Conservation (phyloP, 192 early-diverging fungal genomes). For the Phycomyces blakesleeanus region DNA sequence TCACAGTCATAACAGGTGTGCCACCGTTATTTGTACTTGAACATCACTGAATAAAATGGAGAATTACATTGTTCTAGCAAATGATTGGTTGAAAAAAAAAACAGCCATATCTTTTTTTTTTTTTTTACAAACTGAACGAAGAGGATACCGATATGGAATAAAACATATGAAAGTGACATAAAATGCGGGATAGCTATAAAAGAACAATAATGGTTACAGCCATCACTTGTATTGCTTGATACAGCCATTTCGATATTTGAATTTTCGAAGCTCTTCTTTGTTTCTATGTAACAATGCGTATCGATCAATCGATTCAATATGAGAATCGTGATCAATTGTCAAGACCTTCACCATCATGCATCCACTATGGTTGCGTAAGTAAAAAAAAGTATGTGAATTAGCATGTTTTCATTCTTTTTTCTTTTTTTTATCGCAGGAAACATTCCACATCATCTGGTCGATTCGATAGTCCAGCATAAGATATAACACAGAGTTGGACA, state of each 20-base stretch:
- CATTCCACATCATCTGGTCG: constrained; percentile 3
- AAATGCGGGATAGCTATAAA: too few species aligned
- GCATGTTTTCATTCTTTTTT: neutral
- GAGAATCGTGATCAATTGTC: neutral
- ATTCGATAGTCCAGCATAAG: constrained; percentile 1
- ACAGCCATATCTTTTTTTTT: too few species aligned
- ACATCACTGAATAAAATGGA: too few species aligned
- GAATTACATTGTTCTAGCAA: too few species aligned
- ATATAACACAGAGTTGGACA: constrained; percentile 1
- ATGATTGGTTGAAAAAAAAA: too few species aligned
- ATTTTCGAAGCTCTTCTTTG: neutral
- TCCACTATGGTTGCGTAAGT: neutral
- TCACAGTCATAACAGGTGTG: too few species aligned
- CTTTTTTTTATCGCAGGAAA: neutral
- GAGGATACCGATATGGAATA: too few species aligned
- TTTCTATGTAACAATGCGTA: constrained; percentile 1
- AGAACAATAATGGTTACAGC: too few species aligned
- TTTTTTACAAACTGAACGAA: too few species aligned
- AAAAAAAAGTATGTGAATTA: constrained; percentile 1
- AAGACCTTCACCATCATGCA: neutral
- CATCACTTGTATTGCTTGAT: neutral
- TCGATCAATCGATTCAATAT: constrained; percentile 4
- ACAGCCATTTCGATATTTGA: neutral
- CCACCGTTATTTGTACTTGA: too few species aligned
- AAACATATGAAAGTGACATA: too few species aligned